Evolutionary conservation across 768 basidiomycete genomes (phyloP), one percentile per base, ranked within the genome.

Genomic region (Coprinellus aureogranulatus): DNA sequence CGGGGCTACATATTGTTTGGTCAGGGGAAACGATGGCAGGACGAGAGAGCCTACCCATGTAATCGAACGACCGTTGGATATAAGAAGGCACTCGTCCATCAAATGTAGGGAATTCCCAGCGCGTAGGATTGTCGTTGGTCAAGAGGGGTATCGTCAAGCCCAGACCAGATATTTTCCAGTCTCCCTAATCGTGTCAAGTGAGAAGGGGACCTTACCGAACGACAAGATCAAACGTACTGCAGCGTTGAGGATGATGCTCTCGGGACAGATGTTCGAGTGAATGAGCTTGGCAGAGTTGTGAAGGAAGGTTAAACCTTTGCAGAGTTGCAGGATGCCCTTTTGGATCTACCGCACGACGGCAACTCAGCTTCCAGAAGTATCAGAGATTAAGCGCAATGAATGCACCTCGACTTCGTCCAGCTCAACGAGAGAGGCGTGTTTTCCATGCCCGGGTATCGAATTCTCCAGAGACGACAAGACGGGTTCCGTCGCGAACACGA

Each of bases 151-250:
- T 94, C 1, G 92, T 93, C 49, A 94, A 76, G 2, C 93, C 92
- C 39, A 99, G 79, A 1, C 94, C 95, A 18, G 89, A 86, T 31
- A 99, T 82, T 74, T 98, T 99, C 97, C 97, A 99, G 71, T 99
- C 97, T 30, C 97, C 96, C 93, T 96, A 28, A n/a, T 42, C 28
- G 31, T 55, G 22, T 30, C 55, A 16, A 37, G 51, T 42, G 11
- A 22, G 30, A n/a, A 25, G 12, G 1, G 26, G 11, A 22, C 8
- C 26, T 3, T 27, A 34, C 22, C 18, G 41, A 34, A 34, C 25
- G 18, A 25, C 11, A 34, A 37, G 18, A 16, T n/a, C 11, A 27
- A 40, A 68, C 87, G 71, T 56, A 95, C 94, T 60, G 92, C 85
- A 58, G 83, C 83, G 67, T 97, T 99, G 67, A 99, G 88, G 6